These are phyloP conservation scores for Potentilla sterilis DNA, from an alignment of 306 rosid species.

Conservation along the genomic window DNA sequence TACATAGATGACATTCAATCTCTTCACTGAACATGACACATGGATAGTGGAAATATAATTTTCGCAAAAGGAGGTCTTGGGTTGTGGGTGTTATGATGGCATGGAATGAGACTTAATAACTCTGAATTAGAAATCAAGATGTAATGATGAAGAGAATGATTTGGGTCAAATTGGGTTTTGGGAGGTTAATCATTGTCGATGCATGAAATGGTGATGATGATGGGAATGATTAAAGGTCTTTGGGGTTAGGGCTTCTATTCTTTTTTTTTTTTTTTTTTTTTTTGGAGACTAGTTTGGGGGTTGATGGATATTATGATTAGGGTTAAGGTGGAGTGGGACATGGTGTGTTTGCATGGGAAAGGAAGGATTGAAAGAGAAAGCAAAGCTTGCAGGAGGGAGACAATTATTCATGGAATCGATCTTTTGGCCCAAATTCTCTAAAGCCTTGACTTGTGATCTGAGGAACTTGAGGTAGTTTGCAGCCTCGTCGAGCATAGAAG, in stretches of 20 bases:
- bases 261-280: conserved; percentile 12
- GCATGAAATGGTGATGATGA: conserved; percentile 25
- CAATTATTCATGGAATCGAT: conserved; percentile 52
- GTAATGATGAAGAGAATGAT: conserved; percentile 29
- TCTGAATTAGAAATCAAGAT: conserved; percentile 19
- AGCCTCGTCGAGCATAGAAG: conserved; percentile 97
- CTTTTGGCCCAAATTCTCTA: conserved; percentile 71
- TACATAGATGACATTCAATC: not conserved
- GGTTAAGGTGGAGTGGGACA: conserved; percentile 39
- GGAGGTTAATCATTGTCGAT: conserved; percentile 44
- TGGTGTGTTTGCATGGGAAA: conserved; percentile 67
- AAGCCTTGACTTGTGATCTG: conserved; percentile 72
- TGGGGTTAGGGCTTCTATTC: conserved; percentile 11
- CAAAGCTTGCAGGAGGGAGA: conserved; percentile 48
- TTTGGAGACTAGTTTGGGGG: conserved; percentile 18
- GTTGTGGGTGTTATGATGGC: conserved; percentile 30
- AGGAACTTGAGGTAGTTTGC: conserved; percentile 90
- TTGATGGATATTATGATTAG: conserved; percentile 37
- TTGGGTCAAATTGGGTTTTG: conserved; percentile 31
- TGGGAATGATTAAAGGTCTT: conserved; percentile 37
- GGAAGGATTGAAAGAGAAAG: conserved; percentile 85
- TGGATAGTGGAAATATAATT: conserved; percentile 9
- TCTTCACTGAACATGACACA: conserved; percentile 26
- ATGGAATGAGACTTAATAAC: conserved; percentile 27
- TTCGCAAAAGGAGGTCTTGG: conserved; percentile 21